Conservation (phyloP, 805 yeast genomes). For the Saccharomycopsis lassenensis region DNA sequence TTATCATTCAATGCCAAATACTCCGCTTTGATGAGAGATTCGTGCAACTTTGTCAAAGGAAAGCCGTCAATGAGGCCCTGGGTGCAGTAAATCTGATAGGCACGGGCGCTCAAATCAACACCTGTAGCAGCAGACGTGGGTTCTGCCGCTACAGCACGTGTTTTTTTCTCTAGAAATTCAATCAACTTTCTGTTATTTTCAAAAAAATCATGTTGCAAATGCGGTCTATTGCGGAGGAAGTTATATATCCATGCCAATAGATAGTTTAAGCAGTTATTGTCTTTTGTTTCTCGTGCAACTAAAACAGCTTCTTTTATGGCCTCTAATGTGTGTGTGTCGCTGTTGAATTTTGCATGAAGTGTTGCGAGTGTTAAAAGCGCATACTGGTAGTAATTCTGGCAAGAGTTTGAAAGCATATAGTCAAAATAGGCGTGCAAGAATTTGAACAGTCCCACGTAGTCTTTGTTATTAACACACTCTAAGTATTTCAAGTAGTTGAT, state of each 20-base stretch:
- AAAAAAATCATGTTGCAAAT: slow-evolving; percentile 37
- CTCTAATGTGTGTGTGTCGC: slow-evolving; percentile 56
- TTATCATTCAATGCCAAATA: slow-evolving; percentile 40
- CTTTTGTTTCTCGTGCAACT: slow-evolving; percentile 80
- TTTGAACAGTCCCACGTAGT: slow-evolving; percentile 45
- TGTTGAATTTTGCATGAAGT: slow-evolving; percentile 57
- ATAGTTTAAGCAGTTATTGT: slow-evolving; percentile 58
- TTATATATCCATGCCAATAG: slow-evolving; percentile 65
- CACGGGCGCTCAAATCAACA: slow-evolving; percentile 34
- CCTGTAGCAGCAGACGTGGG: slow-evolving; percentile 25
- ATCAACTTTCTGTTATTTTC: slow-evolving; percentile 56
- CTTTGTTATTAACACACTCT: slow-evolving; percentile 44
- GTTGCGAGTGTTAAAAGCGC: slow-evolving; percentile 66
- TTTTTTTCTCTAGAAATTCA: slow-evolving; percentile 45
- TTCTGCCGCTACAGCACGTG: slow-evolving; percentile 32
- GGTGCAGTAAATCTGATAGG: slow-evolving; percentile 55
- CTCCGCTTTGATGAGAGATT: slow-evolving; percentile 45
- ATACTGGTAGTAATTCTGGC: slow-evolving; percentile 60
- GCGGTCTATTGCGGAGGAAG: slow-evolving; percentile 59
- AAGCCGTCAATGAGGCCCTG: slow-evolving; percentile 44
- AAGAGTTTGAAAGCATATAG: slow-evolving; percentile 59
- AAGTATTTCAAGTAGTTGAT: slow-evolving; percentile 50
- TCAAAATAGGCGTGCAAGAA: slow-evolving; percentile 57
- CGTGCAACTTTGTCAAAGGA: slow-evolving; percentile 34
- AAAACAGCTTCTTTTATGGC: slow-evolving; percentile 81